Base-by-base conservation (phyloP, 306 rosid species). In the Pueraria montana region DNA sequence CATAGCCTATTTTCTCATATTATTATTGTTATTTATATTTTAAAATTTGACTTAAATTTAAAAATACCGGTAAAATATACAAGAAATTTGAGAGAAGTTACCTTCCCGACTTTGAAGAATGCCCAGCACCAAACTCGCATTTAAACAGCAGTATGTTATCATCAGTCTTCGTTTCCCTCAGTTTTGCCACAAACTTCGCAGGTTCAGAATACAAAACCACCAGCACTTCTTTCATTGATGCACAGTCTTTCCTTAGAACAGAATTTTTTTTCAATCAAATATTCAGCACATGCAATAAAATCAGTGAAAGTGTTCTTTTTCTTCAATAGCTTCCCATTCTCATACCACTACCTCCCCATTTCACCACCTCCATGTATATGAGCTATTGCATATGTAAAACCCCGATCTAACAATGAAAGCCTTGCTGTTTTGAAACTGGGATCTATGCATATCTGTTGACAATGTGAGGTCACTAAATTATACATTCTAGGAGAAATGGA, bases 291-390 rank as follows among this genome's bases (percentile, higher is more conserved):
- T 61, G 96, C 95, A 89, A 93, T 93, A 84, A 93, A 96, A 85
- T 96, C 98, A 6, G 94, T 93, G 84, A 93, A 95, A 38, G 98
- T 96, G 81, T 96, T 93, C 77, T 87, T 92, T 89, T 96, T 96
- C 88, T 90, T 93, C 87, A 93, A 74, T 18, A 92, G 80, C 86
- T 96, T 96, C 85, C 99, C 99, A 83, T 92, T 89, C 90, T 93
- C 98, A 77, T 96, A 96, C 98, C 99, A 96, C 89, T 88, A 91
- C 86, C 99, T 93, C 81, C 99, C 99, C 97, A 93, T 92, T 85
- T 96, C 99, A 83, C 98, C 98, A 81, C 99, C 99, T 32, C 99
- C 99, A 63, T 94, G 97, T 73, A 96, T 78, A 83, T 96, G 98
- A 87, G 97, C 98, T 77, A 96, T 93, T 76, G 88, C 97, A 92